Conservation (phyloP, 2,329 filamentous ascomycete species). For the Calonectria montana region DNA sequence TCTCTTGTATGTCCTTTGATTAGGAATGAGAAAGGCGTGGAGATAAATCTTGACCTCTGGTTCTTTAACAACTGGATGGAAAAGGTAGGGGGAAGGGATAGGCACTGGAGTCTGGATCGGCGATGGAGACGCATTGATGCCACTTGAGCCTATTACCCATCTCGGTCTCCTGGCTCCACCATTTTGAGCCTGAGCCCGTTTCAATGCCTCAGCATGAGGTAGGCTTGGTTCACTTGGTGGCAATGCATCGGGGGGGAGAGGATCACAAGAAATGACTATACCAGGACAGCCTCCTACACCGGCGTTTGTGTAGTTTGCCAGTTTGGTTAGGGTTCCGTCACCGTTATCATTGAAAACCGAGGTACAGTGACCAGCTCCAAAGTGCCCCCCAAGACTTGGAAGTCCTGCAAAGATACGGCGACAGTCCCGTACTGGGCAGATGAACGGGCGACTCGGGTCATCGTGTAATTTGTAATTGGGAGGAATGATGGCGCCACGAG, state of each 20-base stretch:
- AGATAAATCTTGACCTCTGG: constrained; percentile 36
- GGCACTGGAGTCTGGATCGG: not conserved
- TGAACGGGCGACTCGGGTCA: constrained; percentile 38
- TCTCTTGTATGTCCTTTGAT: constrained; percentile 33
- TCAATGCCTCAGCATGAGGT: constrained; percentile 17
- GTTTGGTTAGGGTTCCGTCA: constrained; percentile 52
- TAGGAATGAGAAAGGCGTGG: constrained; percentile 31
- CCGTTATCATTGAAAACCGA: constrained; percentile 53
- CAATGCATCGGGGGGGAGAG: constrained; percentile 34
- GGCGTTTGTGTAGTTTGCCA: constrained; percentile 41
- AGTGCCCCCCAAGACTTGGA: constrained; percentile 41
- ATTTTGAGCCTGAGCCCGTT: not conserved
- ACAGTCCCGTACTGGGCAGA: constrained; percentile 54
- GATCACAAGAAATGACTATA: constrained; percentile 44
- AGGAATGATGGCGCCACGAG: constrained; percentile 48
- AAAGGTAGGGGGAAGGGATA: not conserved
- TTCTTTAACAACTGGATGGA: too few relatives aligned
- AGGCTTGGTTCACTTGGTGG: constrained; percentile 33
- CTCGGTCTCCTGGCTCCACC: not conserved
- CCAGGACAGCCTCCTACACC: constrained; percentile 36
- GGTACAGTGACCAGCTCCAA: constrained; percentile 37
- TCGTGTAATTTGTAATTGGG: constrained; percentile 43
- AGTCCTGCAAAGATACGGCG: constrained; percentile 42
- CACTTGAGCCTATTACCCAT: not conserved
- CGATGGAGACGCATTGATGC: not conserved